Base-by-base conservation (phyloP, 148 eudicot genomes). In the Gaultheria prostrata region DNA sequence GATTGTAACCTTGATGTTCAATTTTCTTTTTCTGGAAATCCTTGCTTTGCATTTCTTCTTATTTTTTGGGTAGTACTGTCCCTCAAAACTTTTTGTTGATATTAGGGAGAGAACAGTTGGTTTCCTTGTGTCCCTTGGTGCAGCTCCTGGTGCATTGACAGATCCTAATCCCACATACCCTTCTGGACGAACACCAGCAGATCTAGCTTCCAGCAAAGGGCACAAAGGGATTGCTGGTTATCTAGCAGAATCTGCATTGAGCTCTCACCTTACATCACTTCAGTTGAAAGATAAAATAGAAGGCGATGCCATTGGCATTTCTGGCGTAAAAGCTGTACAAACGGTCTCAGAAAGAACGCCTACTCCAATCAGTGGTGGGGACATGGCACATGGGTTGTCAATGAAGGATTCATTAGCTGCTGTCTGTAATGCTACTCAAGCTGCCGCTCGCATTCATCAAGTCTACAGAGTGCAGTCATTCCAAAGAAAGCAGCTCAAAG, bases 401-500 rank as follows among this genome's bases (percentile, higher is more conserved):
- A 35, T 93, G 79, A 95, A 95, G 90, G 94, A 95, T 84, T 92
- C 98, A 3, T 80, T 95, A 77, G 97, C 95, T 71, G 98, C 97
- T 86, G 91, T 95, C 51, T 88, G 92, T 84, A 93, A 93, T 89
- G 98, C 98, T 76, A 88, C 95, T 78, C 95, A 93, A 89, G 98
- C 95, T 86, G 95, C 94, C 82, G 94, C 92, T 69, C 95, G 94
- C 77, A 95, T 95, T 80, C 97, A 93, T 84, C 93, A 95, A 87
- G 92, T 95, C 57, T 95, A 82, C 85, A 88, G 98, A 82, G 88
- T 89, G 84, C 93, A 93, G 77, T 95, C 98, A n/a, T 93, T 95
- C 73, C 94, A 90, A 75, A 89, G 92, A 78, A 95, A 90, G 88
- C 93, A 92, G 89, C 81, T 73, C 26, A 87, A 85, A 54, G 92